Evolutionary conservation across 768 basidiomycete genomes (phyloP).

Genomic region (Tricholoma terreum): DNA sequence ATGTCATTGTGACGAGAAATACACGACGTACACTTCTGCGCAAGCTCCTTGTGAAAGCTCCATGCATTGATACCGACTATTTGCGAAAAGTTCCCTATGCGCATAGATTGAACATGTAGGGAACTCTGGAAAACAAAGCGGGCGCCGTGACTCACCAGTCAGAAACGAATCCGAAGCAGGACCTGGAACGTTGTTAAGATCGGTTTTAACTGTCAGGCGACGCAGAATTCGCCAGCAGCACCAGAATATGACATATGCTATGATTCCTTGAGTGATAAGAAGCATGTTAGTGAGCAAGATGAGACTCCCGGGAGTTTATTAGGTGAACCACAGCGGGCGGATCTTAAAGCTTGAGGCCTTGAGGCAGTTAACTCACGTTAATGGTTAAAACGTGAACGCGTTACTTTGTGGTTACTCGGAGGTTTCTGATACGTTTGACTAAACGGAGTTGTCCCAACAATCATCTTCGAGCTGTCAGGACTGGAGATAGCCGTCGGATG

Average conservation of each 20-base stretch:
- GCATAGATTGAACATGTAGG: not conserved
- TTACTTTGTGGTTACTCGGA: too few species aligned
- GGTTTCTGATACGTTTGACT: too few species aligned
- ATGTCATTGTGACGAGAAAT: not conserved
- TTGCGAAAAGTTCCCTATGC: not conserved
- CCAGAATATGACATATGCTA: constrained; percentile 11
- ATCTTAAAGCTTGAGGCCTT: not conserved
- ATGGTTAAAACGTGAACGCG: not conserved
- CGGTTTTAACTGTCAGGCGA: constrained; percentile 17
- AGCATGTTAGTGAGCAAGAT: constrained; percentile 1
- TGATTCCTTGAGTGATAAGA: constrained; percentile 1
- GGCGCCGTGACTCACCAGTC: constrained; percentile 25
- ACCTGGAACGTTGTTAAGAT: constrained; percentile 33
- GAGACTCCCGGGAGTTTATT: not conserved
- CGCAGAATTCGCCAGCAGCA: constrained; percentile 11
- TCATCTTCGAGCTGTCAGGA: not conserved
- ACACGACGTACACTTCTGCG: not conserved
- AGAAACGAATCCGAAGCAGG: constrained; percentile 26
- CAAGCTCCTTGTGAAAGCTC: not conserved
- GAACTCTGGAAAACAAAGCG: not conserved
- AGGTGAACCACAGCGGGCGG: not conserved
- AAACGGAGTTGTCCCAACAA: not conserved
- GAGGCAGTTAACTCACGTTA: not conserved
- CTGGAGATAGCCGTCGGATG: not conserved
- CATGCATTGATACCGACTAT: not conserved